These are phyloP conservation scores for Dendrobium huoshanense DNA, from an alignment of 106 monocot genomes.

Conservation along the genomic window DNA sequence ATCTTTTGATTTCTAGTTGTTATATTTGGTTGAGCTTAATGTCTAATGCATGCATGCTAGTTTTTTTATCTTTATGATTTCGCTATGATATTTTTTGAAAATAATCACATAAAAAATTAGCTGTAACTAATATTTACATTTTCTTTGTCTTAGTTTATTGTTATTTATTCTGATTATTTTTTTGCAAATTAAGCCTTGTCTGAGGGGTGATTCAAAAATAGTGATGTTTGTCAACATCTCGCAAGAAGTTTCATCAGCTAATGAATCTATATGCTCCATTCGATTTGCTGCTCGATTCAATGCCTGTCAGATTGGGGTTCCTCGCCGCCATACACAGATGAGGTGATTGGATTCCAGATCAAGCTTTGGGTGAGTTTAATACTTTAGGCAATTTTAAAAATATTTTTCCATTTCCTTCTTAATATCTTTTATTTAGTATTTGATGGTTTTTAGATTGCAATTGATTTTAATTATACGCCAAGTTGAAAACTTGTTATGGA, in stretches of 20 bases:
- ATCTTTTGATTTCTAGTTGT: too few relatives aligned
- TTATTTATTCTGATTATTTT: not conserved
- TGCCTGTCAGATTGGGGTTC: slow-evolving; percentile 66
- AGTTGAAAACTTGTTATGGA: too few relatives aligned
- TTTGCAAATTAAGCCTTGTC: too few relatives aligned
- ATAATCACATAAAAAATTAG: not conserved
- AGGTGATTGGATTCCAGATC: slow-evolving; percentile 29
- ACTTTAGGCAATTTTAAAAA: too few relatives aligned
- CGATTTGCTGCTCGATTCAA: slow-evolving; percentile 88
- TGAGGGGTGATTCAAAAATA: slow-evolving; percentile 57
- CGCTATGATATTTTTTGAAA: too few relatives aligned
- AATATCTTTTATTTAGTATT: too few relatives aligned
- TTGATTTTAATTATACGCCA: too few relatives aligned
- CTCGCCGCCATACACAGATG: slow-evolving; percentile 55
- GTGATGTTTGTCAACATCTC: slow-evolving; percentile 50
- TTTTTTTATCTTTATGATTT: too few relatives aligned
- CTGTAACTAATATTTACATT: not conserved
- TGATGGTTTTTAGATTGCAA: too few relatives aligned
- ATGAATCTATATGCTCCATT: slow-evolving; percentile 76
- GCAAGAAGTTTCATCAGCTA: slow-evolving; percentile 24
- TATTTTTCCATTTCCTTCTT: too few relatives aligned
- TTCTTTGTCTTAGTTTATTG: not conserved
- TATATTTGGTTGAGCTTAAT: too few relatives aligned
- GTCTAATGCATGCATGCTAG: too few relatives aligned
- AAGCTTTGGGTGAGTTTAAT: slow-evolving; percentile 27